These are phyloP conservation scores for Xylaria arbuscula DNA, from an alignment of 2,329 filamentous ascomycete species.

Conservation along the genomic window DNA sequence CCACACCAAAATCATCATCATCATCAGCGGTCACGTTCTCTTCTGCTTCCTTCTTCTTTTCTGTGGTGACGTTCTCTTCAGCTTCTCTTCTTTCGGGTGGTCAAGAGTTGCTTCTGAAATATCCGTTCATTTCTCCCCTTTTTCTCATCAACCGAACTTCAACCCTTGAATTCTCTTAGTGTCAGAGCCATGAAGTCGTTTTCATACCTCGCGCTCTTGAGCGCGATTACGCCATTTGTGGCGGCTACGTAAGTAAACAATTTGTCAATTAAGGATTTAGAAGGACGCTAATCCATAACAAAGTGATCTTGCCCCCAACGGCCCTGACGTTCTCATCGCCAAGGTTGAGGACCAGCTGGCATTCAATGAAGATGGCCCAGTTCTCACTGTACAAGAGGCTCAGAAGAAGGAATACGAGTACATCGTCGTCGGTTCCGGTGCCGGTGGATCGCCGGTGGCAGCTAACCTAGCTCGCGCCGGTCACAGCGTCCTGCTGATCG, in stretches of 20 bases:
- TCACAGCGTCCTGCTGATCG: constrained; percentile 63
- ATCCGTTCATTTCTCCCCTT: constrained; percentile 1
- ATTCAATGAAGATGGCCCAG: constrained; percentile 22
- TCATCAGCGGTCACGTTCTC: constrained; percentile 18
- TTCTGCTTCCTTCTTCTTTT: constrained; percentile 28
- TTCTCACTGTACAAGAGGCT: constrained; percentile 11
- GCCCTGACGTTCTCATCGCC: constrained; percentile 23
- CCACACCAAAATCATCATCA: neutral
- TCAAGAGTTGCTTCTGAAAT: constrained; percentile 16
- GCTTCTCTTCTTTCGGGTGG: neutral
- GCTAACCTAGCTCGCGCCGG: constrained; percentile 63
- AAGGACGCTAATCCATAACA: constrained; percentile 3
- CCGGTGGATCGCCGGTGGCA: constrained; percentile 63
- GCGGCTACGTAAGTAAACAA: constrained; percentile 21
- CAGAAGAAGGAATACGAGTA: constrained; percentile 44
- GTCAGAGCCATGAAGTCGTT: constrained; percentile 28
- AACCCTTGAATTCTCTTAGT: neutral
- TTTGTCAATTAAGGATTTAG: neutral
- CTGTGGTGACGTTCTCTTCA: constrained; percentile 2
- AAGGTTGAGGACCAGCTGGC: constrained; percentile 15
- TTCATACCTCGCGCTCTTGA: constrained; percentile 34
- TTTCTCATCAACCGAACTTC: neutral
- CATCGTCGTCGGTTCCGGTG: constrained; percentile 62
- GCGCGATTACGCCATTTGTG: constrained; percentile 24
- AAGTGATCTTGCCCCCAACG: constrained; percentile 27